Evolutionary conservation across 257 asterid species (phyloP).

Genomic region (Jasminum sambac): DNA sequence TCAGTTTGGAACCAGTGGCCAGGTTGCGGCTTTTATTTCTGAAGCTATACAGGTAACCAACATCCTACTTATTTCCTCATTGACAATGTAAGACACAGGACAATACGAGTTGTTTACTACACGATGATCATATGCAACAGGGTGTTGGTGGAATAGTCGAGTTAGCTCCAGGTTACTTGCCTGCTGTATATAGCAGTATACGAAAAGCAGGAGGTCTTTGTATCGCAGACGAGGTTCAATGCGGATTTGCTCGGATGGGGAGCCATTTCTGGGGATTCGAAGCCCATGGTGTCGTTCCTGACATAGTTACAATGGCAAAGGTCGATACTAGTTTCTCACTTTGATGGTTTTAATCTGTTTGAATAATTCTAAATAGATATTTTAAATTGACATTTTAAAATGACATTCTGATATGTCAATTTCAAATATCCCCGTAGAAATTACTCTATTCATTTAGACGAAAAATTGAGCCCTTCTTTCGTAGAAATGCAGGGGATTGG

Average conservation of each 20-base stretch:
- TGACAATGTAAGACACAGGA: not conserved
- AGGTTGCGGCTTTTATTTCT: conserved; percentile 38
- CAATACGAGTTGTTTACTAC: not conserved
- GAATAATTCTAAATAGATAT: too few relatives aligned
- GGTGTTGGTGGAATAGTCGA: conserved; percentile 46
- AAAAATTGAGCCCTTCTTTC: not conserved
- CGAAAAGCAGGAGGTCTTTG: conserved; percentile 39
- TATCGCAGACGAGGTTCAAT: conserved; percentile 41
- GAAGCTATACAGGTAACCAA: conserved; percentile 38
- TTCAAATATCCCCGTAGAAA: too few relatives aligned
- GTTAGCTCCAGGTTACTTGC: conserved; percentile 41
- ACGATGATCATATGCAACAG: conserved; percentile 10
- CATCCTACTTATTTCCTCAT: not conserved
- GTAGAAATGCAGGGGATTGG: conserved; percentile 34
- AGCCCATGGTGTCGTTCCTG: conserved; percentile 39
- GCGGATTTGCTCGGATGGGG: conserved; percentile 40
- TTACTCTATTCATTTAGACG: not conserved
- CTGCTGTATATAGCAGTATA: conserved; percentile 29
- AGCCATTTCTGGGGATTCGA: conserved; percentile 45
- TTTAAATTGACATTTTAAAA: too few relatives aligned
- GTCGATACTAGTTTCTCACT: conserved; percentile 7
- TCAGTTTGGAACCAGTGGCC: conserved; percentile 36
- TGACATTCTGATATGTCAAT: too few relatives aligned
- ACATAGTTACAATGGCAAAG: conserved; percentile 46
- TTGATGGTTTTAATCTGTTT: too few relatives aligned